Percentiles rank a stretch among this genome's conserved stretches.
These are phyloP conservation scores for Mycena epipterygia DNA, from an alignment of 768 basidiomycete species.

Conservation along the genomic window DNA sequence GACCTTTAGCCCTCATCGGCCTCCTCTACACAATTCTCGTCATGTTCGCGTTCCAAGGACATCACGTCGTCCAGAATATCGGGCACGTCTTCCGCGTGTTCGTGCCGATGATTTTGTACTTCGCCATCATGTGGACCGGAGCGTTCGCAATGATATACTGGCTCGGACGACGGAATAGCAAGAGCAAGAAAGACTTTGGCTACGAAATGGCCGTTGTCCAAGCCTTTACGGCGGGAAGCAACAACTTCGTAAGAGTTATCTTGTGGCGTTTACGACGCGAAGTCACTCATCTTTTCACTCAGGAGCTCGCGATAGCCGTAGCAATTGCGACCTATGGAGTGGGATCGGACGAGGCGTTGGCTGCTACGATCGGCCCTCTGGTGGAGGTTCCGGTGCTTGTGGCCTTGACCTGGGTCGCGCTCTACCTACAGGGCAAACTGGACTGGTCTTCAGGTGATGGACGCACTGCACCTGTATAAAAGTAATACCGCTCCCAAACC, in stretches of 20 bases:
- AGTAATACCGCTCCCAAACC: too few species aligned
- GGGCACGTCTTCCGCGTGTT: slow-evolving; percentile 85
- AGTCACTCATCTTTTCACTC: neutral
- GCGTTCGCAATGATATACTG: slow-evolving; percentile 72
- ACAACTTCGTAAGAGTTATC: slow-evolving; percentile 72
- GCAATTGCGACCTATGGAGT: slow-evolving; percentile 84
- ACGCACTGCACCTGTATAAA: too few species aligned
- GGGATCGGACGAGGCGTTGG: slow-evolving; percentile 82
- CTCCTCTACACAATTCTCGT: slow-evolving; percentile 86
- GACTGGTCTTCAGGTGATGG: neutral
- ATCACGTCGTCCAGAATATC: slow-evolving; percentile 80
- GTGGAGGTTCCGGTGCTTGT: slow-evolving; percentile 86
- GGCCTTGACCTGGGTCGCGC: slow-evolving; percentile 49
- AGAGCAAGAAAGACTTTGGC: slow-evolving; percentile 44
- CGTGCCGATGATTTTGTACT: slow-evolving; percentile 86
- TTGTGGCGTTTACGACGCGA: neutral
- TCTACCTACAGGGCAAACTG: slow-evolving; percentile 11
- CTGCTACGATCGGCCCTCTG: slow-evolving; percentile 84
- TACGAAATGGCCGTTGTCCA: slow-evolving; percentile 86
- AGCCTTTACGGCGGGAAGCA: slow-evolving; percentile 84
- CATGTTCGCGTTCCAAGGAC: slow-evolving; percentile 78
- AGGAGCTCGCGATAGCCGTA: slow-evolving; percentile 90
- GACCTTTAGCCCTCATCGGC: slow-evolving; percentile 78
- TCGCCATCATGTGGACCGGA: slow-evolving; percentile 79
- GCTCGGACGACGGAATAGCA: slow-evolving; percentile 47